phyloP scores from a whole-genome alignment of 208 protist species.

The Trypanosoma vivax region DNA sequence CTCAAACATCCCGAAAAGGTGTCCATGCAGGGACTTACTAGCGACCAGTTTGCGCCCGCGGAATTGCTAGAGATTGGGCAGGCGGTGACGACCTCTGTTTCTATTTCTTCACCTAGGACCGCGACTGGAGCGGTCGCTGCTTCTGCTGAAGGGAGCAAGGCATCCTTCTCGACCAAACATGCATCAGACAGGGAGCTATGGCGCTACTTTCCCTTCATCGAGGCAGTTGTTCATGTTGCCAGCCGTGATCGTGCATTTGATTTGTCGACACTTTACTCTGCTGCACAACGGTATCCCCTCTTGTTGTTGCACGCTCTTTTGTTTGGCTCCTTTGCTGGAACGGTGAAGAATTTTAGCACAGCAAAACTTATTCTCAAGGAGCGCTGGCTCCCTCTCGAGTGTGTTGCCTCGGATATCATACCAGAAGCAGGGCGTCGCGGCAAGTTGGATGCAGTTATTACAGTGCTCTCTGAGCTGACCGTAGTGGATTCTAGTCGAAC shows the following conservation, averaged over 20 bases:
- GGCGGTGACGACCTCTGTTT: background rate
- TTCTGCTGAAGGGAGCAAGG: no score
- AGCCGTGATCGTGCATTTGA: conserved; percentile 77
- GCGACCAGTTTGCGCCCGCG: conserved; percentile 34
- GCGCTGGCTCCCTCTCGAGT: conserved; percentile 53
- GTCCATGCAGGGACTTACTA: conserved; percentile 45
- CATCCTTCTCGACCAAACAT: conserved; percentile 23
- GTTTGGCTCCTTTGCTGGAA: conserved; percentile 54
- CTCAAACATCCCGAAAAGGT: conserved; percentile 77
- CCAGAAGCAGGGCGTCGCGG: conserved; percentile 63
- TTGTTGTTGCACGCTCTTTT: conserved; percentile 71
- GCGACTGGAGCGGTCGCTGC: conserved; percentile 38
- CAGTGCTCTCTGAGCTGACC: conserved; percentile 76
- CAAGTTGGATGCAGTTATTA: conserved; percentile 58
- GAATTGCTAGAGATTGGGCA: conserved; percentile 35
- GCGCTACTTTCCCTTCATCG: conserved; percentile 70
- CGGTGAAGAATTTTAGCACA: conserved; percentile 73
- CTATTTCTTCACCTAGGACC: background rate
- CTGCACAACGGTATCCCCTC: conserved; percentile 58
- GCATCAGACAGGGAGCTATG: conserved; percentile 63
- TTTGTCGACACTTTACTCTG: conserved; percentile 52
- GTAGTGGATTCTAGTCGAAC: conserved; percentile 43
- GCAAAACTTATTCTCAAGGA: conserved; percentile 59
- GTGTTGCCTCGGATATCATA: conserved; percentile 46
- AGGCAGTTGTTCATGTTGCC: conserved; percentile 77